These are phyloP conservation scores for Fusarium verticillioides DNA, from an alignment of 2,329 filamentous ascomycete genomes.

Conservation along the genomic window DNA sequence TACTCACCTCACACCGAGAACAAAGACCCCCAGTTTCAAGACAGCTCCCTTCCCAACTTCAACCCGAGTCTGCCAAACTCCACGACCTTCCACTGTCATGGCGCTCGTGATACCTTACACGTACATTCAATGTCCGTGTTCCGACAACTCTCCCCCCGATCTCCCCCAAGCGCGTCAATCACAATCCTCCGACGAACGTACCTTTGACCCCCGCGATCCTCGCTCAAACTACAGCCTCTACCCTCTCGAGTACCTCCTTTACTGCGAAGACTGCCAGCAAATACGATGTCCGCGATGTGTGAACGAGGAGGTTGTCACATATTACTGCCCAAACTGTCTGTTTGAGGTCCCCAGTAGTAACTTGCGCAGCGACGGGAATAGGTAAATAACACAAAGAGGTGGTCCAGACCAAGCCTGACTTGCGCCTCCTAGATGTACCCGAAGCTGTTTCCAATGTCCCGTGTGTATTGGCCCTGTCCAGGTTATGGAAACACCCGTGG, in stretches of 20 bases:
- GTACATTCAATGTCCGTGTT: conserved; percentile 75
- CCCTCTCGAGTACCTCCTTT: conserved; percentile 91
- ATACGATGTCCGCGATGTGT: conserved; percentile 94
- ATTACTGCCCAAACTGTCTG: conserved; percentile 93
- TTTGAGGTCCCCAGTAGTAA: conserved; percentile 96
- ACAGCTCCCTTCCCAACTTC: conserved; percentile 32
- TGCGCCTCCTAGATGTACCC: conserved; percentile 73
- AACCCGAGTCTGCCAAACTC: conserved; percentile 26
- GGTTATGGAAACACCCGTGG: conserved; percentile 73
- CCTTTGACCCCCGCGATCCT: conserved; percentile 86
- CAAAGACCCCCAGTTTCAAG: conserved; percentile 28
- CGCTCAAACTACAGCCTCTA: conserved; percentile 93
- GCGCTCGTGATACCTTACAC: conserved; percentile 68
- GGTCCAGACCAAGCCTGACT: conserved; percentile 32
- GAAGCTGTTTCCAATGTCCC: conserved; percentile 96
- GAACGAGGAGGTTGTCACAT: conserved; percentile 91
- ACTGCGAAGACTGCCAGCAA: conserved; percentile 97
- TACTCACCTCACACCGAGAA: conserved; percentile 32
- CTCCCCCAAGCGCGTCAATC: conserved; percentile 47
- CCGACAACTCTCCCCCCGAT: conserved; percentile 55
- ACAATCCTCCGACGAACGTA: conserved; percentile 69
- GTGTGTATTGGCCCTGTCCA: conserved; percentile 84
- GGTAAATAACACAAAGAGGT: conserved; percentile 63
- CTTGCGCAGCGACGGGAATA: conserved; percentile 91
- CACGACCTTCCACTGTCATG: conserved; percentile 52